A percentile compares a stretch with the other conserved stretches of the same genome.
These are phyloP conservation scores for Saposhnikovia divaricata DNA, from an alignment of 129 eudicot species.

Conservation along the genomic window DNA sequence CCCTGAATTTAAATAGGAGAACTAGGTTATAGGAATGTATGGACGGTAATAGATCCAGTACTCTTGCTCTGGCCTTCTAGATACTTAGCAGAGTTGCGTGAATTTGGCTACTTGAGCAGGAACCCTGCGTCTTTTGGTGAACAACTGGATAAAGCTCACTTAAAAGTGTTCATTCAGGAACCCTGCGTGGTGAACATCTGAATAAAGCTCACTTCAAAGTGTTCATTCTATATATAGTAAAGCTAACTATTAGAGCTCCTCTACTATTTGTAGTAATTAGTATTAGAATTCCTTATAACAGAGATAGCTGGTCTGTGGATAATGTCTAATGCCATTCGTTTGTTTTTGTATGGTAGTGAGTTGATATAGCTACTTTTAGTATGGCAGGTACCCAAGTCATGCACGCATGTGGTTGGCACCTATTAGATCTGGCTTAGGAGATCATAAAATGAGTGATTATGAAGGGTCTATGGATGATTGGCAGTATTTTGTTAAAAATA, in stretches of 20 bases:
- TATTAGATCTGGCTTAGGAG: conserved; percentile 65
- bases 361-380: conserved; percentile 3
- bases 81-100: not conserved
- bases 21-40: not conserved
- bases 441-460: conserved; percentile 67
- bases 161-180: not conserved
- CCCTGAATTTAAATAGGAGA: not conserved
- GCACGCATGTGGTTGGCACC: conserved; percentile 99
- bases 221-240: not conserved
- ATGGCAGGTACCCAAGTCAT: conserved; percentile 93
- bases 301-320: not conserved
- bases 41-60: not conserved
- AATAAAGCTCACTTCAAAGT: not conserved
- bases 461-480: conserved; percentile 92
- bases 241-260: no score
- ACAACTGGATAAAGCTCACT: not conserved
- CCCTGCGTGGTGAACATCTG: not conserved
- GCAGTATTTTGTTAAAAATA: conserved; percentile 57
- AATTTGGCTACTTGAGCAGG: not conserved
- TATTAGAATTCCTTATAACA: not conserved
- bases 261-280: not conserved
- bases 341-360: not conserved
- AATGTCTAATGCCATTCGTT: not conserved
- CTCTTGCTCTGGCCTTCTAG: not conserved
- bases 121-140: not conserved